Conservation (phyloP, 768 basidiomycete genomes). For the Leucocoprinus sp. region DNA sequence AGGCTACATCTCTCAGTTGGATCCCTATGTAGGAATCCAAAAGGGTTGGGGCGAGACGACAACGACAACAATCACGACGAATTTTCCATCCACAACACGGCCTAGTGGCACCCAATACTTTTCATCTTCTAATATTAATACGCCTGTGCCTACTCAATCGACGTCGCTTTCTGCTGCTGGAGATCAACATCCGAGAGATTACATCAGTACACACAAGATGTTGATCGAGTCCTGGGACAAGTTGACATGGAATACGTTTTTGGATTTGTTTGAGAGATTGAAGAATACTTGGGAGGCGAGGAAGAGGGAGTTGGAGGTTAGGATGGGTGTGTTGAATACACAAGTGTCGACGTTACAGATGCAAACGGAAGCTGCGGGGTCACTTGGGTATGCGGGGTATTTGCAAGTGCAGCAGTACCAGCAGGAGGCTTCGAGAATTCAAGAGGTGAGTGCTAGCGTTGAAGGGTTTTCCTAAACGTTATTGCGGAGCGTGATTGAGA, state of each 20-base stretch:
- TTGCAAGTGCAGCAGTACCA: conserved; percentile 36
- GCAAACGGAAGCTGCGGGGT: conserved; percentile 24
- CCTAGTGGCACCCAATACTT: conserved; percentile 6
- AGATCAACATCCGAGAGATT: conserved; percentile 59
- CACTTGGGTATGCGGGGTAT: conserved; percentile 30
- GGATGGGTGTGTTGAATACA: conserved; percentile 32
- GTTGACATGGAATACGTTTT: conserved; percentile 64
- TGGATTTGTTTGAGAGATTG: conserved; percentile 54
- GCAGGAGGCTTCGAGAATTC: conserved; percentile 49
- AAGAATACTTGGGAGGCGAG: conserved; percentile 57
- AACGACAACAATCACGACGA: conserved; percentile 14
- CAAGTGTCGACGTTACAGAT: conserved; percentile 27
- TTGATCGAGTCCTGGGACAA: conserved; percentile 67
- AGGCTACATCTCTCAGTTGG: conserved; percentile 41
- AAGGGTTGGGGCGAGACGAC: conserved; percentile 32
- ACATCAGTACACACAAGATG: conserved; percentile 54
- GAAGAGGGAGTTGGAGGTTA: conserved; percentile 45
- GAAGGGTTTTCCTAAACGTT: too few species aligned
- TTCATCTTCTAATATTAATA: conserved; percentile 7
- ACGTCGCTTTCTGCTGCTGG: conserved; percentile 25
- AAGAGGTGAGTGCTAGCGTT: conserved; percentile 49
- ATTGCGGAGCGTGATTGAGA: too few species aligned
- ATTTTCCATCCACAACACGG: conserved; percentile 12
- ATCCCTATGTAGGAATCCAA: conserved; percentile 40
- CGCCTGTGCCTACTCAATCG: conserved; percentile 5